A percentile compares a stretch with the other conserved stretches of the same genome.
Evolutionary conservation across 2,329 filamentous ascomycete genomes (phyloP).

Genomic region (Ramularia endophylla): DNA sequence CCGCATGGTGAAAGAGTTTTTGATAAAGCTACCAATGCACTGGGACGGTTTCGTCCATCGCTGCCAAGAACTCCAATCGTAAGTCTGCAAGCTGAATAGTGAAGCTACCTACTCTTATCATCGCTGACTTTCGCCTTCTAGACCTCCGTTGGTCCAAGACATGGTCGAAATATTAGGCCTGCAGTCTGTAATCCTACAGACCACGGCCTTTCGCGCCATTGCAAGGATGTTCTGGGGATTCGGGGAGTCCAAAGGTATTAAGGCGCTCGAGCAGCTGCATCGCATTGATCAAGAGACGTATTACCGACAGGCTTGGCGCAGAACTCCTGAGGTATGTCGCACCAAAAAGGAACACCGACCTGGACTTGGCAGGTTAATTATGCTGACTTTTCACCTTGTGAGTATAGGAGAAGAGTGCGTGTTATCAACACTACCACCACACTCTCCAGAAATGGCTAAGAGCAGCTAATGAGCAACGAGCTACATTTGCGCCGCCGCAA

Average conservation of each 20-base stretch:
- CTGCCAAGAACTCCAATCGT: constrained; percentile 33
- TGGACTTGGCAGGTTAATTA: too few species aligned
- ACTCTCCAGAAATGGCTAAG: not conserved
- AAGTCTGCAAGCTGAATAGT: too few species aligned
- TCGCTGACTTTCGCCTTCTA: too few species aligned
- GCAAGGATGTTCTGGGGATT: constrained; percentile 41
- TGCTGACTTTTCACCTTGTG: too few species aligned
- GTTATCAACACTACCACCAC: constrained; percentile 8
- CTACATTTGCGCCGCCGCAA: constrained; percentile 3
- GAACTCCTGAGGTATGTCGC: constrained; percentile 6
- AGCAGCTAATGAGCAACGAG: not conserved
- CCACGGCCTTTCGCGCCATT: constrained; percentile 49
- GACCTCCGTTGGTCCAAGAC: constrained; percentile 54
- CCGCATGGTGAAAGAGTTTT: constrained; percentile 16
- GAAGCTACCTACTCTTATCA: too few species aligned
- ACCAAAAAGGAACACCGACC: too few species aligned
- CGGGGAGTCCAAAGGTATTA: constrained; percentile 7
- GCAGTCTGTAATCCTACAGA: constrained; percentile 48
- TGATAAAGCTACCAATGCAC: constrained; percentile 20
- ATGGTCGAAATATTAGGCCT: constrained; percentile 45
- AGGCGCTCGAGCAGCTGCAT: constrained; percentile 17
- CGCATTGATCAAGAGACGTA: constrained; percentile 18
- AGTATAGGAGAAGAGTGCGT: constrained; percentile 5
- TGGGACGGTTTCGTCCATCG: constrained; percentile 14
- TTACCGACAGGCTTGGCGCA: constrained; percentile 9